Evolutionary conservation across 2,329 filamentous ascomycete genomes (phyloP).

Genomic region (Aspergillus udagawae): DNA sequence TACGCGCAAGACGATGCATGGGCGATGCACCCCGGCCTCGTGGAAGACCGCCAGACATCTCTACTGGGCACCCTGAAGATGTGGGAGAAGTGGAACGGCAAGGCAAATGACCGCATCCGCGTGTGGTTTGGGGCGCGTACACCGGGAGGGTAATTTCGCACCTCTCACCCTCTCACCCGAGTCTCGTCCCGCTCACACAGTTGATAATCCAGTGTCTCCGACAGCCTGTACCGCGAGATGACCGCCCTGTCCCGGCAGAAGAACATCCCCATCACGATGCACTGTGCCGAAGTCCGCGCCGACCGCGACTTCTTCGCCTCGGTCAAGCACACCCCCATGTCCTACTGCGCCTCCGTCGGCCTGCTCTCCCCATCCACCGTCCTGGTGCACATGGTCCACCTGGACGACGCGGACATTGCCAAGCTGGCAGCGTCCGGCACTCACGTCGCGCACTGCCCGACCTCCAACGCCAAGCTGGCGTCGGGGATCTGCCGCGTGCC

Average conservation of each 20-base stretch:
- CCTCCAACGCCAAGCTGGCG: conserved; percentile 51
- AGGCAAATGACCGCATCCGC: conserved; percentile 40
- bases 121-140: conserved; percentile 49
- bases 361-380: conserved; percentile 44
- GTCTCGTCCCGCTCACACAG: not conserved
- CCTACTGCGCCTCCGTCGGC: conserved; percentile 35
- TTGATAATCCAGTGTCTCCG: conserved; percentile 23
- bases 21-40: conserved; percentile 43
- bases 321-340: conserved; percentile 38
- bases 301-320: conserved; percentile 14
- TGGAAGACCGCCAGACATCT: conserved; percentile 39
- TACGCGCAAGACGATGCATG: conserved; percentile 41
- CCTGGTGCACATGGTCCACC: conserved; percentile 51
- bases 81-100: conserved; percentile 34
- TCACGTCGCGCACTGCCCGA: conserved; percentile 50
- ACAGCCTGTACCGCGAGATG: conserved; percentile 38
- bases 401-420: conserved; percentile 43
- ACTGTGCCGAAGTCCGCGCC: conserved; percentile 37
- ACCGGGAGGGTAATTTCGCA: conserved; percentile 38
- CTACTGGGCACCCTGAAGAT: conserved; percentile 38
- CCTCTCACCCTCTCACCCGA: not conserved
- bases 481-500: conserved; percentile 49
- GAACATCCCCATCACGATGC: conserved; percentile 46
- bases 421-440: conserved; percentile 39
- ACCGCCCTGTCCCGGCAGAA: conserved; percentile 38